A percentile compares a stretch with the other conserved stretches of the same genome.
phyloP scores from a whole-genome alignment of 2,329 filamentous ascomycete species.

The Verticillium isaacii region DNA sequence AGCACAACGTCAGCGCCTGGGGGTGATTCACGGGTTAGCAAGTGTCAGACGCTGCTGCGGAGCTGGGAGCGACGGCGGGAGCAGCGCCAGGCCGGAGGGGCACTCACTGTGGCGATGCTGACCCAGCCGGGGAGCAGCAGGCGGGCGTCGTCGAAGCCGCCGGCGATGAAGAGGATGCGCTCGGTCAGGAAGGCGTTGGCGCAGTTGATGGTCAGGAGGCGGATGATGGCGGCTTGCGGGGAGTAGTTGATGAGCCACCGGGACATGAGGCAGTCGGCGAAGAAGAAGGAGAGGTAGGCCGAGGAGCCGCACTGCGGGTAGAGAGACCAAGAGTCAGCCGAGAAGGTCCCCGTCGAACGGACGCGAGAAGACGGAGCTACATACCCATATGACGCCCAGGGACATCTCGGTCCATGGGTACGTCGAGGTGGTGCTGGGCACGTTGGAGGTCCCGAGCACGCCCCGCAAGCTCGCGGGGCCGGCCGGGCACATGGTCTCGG shows the following conservation, averaged over 20 bases:
- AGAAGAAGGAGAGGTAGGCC: conserved; percentile 76
- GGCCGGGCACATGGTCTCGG: conserved; percentile 27
- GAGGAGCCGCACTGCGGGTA: conserved; percentile 63
- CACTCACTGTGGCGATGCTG: conserved; percentile 62
- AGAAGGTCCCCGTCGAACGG: too few species aligned
- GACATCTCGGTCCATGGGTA: conserved; percentile 60
- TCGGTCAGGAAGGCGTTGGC: conserved; percentile 73
- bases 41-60: too few species aligned
- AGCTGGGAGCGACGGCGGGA: background rate
- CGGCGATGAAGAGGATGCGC: conserved; percentile 64
- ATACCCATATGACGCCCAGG: conserved; percentile 70
- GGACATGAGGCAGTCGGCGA: conserved; percentile 81
- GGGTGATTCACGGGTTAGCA: background rate
- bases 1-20: conserved; percentile 67
- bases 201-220: conserved; percentile 69
- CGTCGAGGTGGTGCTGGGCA: conserved; percentile 13
- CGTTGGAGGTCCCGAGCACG: conserved; percentile 41
- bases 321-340: conserved; percentile 9
- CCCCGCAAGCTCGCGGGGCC: conserved; percentile 28
- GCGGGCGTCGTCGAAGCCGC: conserved; percentile 64
- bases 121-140: conserved; percentile 75
- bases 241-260: conserved; percentile 83
- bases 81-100: background rate
- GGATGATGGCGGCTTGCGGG: conserved; percentile 73
- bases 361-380: conserved; percentile 18